Evolutionary conservation across 305 asterid species (phyloP).

Genomic region (Ruellia speciosa): DNA sequence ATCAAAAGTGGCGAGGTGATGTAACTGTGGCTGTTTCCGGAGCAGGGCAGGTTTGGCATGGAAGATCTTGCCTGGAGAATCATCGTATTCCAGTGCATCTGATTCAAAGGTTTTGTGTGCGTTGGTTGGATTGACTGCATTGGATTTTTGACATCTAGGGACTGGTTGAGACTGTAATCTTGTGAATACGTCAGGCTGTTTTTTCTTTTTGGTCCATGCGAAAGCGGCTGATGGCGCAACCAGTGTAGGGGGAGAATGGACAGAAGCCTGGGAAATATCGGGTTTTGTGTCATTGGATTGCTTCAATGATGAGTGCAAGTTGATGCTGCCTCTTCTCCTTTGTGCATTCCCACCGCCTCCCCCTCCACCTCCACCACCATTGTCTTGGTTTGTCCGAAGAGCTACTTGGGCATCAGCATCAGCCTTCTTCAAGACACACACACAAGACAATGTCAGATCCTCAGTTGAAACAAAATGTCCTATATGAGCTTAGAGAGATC

Average conservation of each 20-base stretch:
- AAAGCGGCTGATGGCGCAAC: conserved; percentile 38
- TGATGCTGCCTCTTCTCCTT: conserved; percentile 39
- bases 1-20: conserved; percentile 42
- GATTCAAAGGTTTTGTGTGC: background rate
- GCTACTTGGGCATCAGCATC: conserved; percentile 31
- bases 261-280: conserved; percentile 52
- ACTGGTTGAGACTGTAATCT: background rate
- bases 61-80: conserved; percentile 16
- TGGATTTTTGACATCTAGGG: background rate
- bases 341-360: conserved; percentile 19
- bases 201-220: conserved; percentile 45
- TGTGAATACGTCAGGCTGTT: conserved; percentile 21
- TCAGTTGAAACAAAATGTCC: background rate
- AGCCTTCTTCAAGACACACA: conserved; percentile 30
- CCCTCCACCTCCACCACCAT: too few relatives aligned
- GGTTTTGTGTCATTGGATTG: conserved; percentile 55
- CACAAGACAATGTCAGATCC: background rate
- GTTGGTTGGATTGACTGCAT: background rate
- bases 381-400: conserved; percentile 24
- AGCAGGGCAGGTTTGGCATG: conserved; percentile 22
- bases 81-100: background rate
- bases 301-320: conserved; percentile 34
- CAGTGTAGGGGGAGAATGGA: conserved; percentile 45
- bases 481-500: background rate
- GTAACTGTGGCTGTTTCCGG: conserved; percentile 23